These are phyloP conservation scores for Glycine tomentella DNA, from an alignment of 306 rosid species.

Conservation along the genomic window DNA sequence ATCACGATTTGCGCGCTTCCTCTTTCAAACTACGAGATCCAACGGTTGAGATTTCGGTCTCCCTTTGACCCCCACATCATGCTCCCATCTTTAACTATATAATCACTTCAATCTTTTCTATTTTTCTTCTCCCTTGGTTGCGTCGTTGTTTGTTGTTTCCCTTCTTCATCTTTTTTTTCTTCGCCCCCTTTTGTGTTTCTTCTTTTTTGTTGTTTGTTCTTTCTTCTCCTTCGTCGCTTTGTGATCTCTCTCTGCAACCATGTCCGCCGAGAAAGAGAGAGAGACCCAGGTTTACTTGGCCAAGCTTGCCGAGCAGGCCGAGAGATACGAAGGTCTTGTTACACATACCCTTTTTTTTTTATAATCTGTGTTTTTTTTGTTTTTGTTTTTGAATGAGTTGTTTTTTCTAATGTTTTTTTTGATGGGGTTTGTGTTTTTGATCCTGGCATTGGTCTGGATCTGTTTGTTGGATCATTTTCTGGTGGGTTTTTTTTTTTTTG, in stretches of 20 bases:
- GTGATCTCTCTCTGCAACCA: slow-evolving; percentile 65
- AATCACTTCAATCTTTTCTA: slow-evolving; percentile 33
- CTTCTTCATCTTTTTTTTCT: not conserved
- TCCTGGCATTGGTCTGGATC: slow-evolving; percentile 39
- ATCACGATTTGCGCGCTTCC: slow-evolving; percentile 71
- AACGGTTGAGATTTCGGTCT: slow-evolving; percentile 76
- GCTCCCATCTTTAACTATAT: slow-evolving; percentile 67
- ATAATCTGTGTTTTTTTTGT: not conserved
- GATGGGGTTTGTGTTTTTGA: not conserved
- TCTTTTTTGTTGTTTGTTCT: not conserved
- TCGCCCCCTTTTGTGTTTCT: not conserved
- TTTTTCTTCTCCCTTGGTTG: slow-evolving; percentile 43
- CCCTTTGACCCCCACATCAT: slow-evolving; percentile 43
- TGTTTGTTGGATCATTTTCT: slow-evolving; percentile 9
- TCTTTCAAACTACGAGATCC: slow-evolving; percentile 52
- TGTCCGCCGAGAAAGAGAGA: slow-evolving; percentile 90
- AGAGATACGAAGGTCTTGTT: slow-evolving; percentile 79
- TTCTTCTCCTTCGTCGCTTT: slow-evolving; percentile 2
- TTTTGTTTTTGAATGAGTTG: not conserved
- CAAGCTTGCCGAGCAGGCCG: slow-evolving; percentile 96
- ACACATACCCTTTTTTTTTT: no score
- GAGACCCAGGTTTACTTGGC: slow-evolving; percentile 95
- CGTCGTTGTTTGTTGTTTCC: slow-evolving; percentile 10
- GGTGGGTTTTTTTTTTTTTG: not conserved
- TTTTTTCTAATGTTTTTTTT: not conserved